Evolutionary conservation across 2,329 filamentous ascomycete species (phyloP).

Genomic region (Plenodomus biglobosus): DNA sequence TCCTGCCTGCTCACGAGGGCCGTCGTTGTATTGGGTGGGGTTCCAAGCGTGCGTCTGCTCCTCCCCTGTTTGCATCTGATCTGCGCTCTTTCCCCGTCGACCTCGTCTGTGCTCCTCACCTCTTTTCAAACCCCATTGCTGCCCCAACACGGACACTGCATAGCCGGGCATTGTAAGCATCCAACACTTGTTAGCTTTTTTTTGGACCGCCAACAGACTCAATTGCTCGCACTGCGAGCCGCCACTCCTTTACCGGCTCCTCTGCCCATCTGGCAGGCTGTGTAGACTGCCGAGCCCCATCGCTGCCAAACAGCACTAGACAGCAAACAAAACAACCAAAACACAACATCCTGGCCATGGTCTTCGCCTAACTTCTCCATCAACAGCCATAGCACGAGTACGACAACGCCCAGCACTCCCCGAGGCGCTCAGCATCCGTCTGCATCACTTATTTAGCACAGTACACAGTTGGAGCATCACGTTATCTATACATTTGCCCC

Average conservation of each 20-base stretch:
- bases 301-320: conserved; percentile 13
- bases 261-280: conserved; percentile 19
- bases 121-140: conserved; percentile 11
- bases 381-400: conserved; percentile 15
- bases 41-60: conserved; percentile 24
- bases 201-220: conserved; percentile 32
- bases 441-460: conserved; percentile 30
- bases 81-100: background rate
- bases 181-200: conserved; percentile 41
- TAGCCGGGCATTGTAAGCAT: conserved; percentile 31
- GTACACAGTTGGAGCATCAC: conserved; percentile 24
- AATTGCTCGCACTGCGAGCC: conserved; percentile 29
- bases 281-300: conserved; percentile 19
- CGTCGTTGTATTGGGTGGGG: conserved; percentile 13
- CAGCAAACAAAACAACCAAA: conserved; percentile 21
- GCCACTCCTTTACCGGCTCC: conserved; percentile 34
- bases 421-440: conserved; percentile 17
- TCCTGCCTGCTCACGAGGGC: conserved; percentile 12
- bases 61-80: conserved; percentile 22
- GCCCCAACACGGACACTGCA: conserved; percentile 13
- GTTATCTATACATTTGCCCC: conserved; percentile 11
- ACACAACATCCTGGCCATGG: conserved; percentile 21
- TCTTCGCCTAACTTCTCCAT: too few relatives aligned
- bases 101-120: background rate
- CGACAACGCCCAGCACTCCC: conserved; percentile 14